These are phyloP conservation scores for Rhizopus sp. DNA, from an alignment of 371 early-diverging fungal species.

Conservation along the genomic window DNA sequence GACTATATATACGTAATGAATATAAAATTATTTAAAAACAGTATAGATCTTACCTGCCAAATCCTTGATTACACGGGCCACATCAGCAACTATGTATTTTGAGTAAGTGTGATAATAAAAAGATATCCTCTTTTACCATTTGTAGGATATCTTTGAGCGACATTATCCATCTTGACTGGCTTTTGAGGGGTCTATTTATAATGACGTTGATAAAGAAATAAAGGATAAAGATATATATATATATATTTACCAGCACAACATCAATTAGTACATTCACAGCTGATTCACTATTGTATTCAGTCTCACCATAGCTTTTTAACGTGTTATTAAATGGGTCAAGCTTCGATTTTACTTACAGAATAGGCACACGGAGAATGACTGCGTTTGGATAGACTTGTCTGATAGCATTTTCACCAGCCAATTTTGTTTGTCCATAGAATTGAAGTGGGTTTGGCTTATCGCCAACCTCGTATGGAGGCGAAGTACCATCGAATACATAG, in stretches of 20 bases:
- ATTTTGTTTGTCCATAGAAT: slow-evolving; percentile 79
- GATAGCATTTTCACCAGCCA: slow-evolving; percentile 74
- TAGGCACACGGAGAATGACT: slow-evolving; percentile 77
- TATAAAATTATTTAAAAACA: not conserved
- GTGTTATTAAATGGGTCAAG: not conserved
- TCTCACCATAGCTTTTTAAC: slow-evolving; percentile 59
- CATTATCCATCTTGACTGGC: slow-evolving; percentile 65
- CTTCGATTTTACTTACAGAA: slow-evolving; percentile 51
- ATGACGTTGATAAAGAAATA: no score
- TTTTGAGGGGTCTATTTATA: slow-evolving; percentile 34
- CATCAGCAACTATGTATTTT: slow-evolving; percentile 54
- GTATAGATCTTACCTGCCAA: slow-evolving; percentile 41
- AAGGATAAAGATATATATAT: not conserved
- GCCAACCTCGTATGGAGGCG: slow-evolving; percentile 74
- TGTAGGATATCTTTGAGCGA: slow-evolving; percentile 76
- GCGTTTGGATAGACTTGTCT: slow-evolving; percentile 55
- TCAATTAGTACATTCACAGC: slow-evolving; percentile 76
- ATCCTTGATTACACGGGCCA: slow-evolving; percentile 68
- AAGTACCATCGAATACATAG: slow-evolving; percentile 89
- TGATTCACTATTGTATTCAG: slow-evolving; percentile 72
- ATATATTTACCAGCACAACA: slow-evolving; percentile 49
- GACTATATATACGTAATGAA: slow-evolving; percentile 22
- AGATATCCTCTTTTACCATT: slow-evolving; percentile 49
- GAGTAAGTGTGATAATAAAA: not conserved
- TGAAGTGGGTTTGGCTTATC: slow-evolving; percentile 79